Base-by-base conservation (phyloP, 371 early-diverging fungal genomes). In the Mortierella sp. region DNA sequence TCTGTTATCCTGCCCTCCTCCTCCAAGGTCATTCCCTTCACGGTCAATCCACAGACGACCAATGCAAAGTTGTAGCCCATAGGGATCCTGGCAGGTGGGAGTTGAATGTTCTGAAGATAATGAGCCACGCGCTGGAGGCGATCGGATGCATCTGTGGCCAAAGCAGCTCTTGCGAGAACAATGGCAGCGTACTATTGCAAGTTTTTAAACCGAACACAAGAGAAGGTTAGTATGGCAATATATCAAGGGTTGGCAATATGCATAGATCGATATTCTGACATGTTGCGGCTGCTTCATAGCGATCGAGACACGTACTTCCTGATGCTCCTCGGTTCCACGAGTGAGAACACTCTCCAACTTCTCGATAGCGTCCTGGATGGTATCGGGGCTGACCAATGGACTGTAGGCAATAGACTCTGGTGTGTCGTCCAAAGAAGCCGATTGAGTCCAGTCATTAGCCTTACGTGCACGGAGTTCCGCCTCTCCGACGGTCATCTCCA, bases 1-100 rank as follows among this genome's bases (percentile, higher is more conserved):
- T 77, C 83, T 11, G 82, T 76, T 26, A 88, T 72, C 28, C 94
- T 88, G 14, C 90, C 91, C 10, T 80, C 81, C 74, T 90, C 80
- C 79, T 94, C 95, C 21, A 91, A 78, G 14, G 89, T 88, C 48
- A 92, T 90, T 89, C 94, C 94, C 88, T 92, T 92, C 28, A 94
- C 87, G 1, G 88, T 88, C 72, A 88, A 77, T 44, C 92, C 91
- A 78, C 92, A 91, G 60, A 92, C 82, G 48, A 91, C 79, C 38
- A 94, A 81, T 5, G 92, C 88, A 42, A 91, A 83, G 60, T 85
- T 88, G 78, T 94, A 93, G 14, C 94, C 94, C 74, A 87, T 82
- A 45, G 88, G 82, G 58, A 84, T 70, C 48, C 68, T 82, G 42
- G 88, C 76, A 24, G 82, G 85, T 44, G 85, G 85, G 21, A 78